Evolutionary conservation across 108 stramenopile species (phyloP), one percentile per base, ranked within the genome.

Genomic region (Fistulifera pelliculosa): DNA sequence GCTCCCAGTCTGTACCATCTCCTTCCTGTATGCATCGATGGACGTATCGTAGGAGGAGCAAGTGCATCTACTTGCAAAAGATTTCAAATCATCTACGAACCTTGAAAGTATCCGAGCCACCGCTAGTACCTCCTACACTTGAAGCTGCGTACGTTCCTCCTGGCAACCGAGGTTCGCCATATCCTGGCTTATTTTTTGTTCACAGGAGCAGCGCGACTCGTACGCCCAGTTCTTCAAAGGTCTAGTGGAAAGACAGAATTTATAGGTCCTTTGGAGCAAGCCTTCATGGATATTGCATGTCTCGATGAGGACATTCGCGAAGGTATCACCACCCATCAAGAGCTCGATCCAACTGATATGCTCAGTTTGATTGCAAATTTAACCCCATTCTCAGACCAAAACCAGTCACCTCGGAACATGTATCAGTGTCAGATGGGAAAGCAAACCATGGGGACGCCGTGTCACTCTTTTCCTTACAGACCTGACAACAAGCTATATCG

Each of bases 341-440:
- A 99, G 65, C 68, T 98, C 1, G 88, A 93, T 69, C 96, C 98
- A 28, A 94, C 87, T 15, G 94, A 88, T 57, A 98, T 99, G 96
- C 85, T 99, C 23, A 90, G 87, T 75, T 59, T 98, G 21, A 88
- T 98, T 49, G 96, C 98, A 13, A 93, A 91, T 51, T 63, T 95
- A 64, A 98, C 97, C 25, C 97, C 97, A 0, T 98, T 95, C 65
- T 88, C 85, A 10, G 98, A 99, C 70, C 95, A 96, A 60, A 99
- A 99, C 64, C 98, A 99, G 73, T 87, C 84, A 10, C 98, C 98
- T 3, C 67, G 97, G 54, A 99, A 99, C 65, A 94, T 94, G 92
- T 90, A 98, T 68, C 98, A 98, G 76, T 99, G 99, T 66, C 99
- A 99, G 75, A 99, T 99, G 99, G 99, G 94, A 15, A 99, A 99